phyloP scores from a whole-genome alignment of 23 red algal genomes.

The Gracilaria domingensis region DNA sequence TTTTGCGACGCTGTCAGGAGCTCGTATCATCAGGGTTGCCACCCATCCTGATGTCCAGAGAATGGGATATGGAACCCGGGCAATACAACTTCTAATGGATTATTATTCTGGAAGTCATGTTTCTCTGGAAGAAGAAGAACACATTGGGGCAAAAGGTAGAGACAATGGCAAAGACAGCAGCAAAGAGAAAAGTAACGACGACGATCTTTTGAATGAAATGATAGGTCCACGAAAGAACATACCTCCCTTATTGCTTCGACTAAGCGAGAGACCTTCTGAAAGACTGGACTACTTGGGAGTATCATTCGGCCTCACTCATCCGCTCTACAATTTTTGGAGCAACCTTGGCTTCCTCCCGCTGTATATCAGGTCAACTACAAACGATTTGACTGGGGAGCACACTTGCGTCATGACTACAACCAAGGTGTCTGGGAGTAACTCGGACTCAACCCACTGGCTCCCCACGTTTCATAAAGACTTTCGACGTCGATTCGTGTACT shows the following conservation, averaged over 20 bases:
- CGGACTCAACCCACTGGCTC: constrained; percentile 52
- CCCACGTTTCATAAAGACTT: constrained; percentile 76
- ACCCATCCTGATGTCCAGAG: constrained; percentile 93
- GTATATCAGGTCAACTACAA: constrained; percentile 89
- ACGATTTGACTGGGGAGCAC: constrained; percentile 96
- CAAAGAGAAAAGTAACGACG: neutral
- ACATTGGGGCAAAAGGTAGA: neutral
- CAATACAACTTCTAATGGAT: constrained; percentile 78
- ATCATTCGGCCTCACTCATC: constrained; percentile 94
- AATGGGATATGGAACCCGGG: constrained; percentile 97
- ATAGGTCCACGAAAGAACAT: constrained; percentile 79
- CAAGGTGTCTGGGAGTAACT: constrained; percentile 8
- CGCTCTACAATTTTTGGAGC: constrained; percentile 91
- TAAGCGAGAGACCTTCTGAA: constrained; percentile 52
- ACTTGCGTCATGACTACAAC: constrained; percentile 89
- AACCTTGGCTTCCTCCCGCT: constrained; percentile 79
- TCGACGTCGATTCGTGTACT: constrained; percentile 77
- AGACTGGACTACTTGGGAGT: constrained; percentile 94
- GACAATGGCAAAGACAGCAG: constrained; percentile 3
- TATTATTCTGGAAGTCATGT: constrained; percentile 66
- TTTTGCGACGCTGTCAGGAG: constrained; percentile 89
- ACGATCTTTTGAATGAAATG: constrained; percentile 62
- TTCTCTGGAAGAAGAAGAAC: constrained; percentile 59
- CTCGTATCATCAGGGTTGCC: constrained; percentile 91
- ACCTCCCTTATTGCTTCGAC: constrained; percentile 82